These are phyloP conservation scores for Fagus crenata DNA, from an alignment of 306 rosid genomes.

Conservation along the genomic window DNA sequence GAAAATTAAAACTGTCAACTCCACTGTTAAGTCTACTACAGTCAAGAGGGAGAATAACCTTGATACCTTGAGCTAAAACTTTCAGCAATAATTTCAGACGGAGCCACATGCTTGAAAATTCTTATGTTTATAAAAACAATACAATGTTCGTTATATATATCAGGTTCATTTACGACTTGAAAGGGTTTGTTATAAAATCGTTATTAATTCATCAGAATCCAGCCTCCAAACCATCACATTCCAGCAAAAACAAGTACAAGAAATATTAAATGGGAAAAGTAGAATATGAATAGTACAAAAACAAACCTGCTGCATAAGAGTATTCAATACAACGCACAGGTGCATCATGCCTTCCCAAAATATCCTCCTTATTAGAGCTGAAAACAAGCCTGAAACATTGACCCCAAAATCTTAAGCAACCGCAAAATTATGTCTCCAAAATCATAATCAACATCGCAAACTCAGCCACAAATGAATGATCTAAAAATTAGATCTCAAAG, in stretches of 20 bases:
- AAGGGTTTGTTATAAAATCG: not conserved
- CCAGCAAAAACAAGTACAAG: not conserved
- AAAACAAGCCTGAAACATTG: conserved; percentile 62
- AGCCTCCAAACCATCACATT: not conserved
- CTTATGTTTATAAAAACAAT: not conserved
- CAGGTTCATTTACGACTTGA: not conserved
- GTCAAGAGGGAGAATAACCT: not conserved
- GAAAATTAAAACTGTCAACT: not conserved
- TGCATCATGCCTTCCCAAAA: conserved; percentile 81
- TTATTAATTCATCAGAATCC: not conserved
- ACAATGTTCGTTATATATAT: too few species aligned
- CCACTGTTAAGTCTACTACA: not conserved
- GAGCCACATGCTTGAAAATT: not conserved
- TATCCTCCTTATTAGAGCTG: conserved; percentile 72
- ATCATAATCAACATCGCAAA: not conserved
- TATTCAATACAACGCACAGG: conserved; percentile 94
- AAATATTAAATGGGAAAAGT: not conserved
- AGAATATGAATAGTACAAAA: not conserved
- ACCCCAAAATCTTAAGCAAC: not conserved
- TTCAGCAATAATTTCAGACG: not conserved
- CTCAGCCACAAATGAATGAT: not conserved
- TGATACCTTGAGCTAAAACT: not conserved
- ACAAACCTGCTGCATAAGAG: conserved; percentile 80
- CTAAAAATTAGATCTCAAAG: too few species aligned
- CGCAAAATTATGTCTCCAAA: not conserved